These are phyloP conservation scores for Umbilicus rupestris DNA, from an alignment of 164 flowering plant species.

Conservation along the genomic window DNA sequence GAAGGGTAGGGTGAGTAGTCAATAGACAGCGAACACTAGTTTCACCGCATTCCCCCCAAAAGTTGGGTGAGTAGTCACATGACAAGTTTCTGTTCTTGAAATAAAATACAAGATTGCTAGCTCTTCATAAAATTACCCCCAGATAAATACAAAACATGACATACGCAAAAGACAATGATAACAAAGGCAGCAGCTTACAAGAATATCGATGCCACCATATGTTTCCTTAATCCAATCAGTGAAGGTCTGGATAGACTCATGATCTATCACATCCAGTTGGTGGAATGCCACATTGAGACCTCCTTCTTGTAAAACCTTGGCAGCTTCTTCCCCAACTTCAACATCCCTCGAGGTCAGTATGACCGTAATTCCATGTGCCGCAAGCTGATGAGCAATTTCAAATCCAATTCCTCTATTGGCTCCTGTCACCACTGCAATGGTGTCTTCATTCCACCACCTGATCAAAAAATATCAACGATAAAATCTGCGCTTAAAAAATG, in stretches of 20 bases:
- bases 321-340: conserved; percentile 50
- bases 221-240: conserved; percentile 46
- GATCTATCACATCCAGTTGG: conserved; percentile 61
- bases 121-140: not conserved
- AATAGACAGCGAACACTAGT: too few relatives aligned
- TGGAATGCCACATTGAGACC: conserved; percentile 54
- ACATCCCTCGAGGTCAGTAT: conserved; percentile 67
- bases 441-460: conserved; percentile 87
- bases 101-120: not conserved
- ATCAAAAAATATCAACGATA: not conserved
- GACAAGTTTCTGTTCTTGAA: too few relatives aligned
- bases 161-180: not conserved
- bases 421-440: conserved; percentile 87
- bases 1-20: too few relatives aligned
- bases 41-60: too few relatives aligned
- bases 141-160: not conserved
- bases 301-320: conserved; percentile 51
- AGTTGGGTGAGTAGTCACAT: too few relatives aligned
- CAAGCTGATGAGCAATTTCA: conserved; percentile 79
- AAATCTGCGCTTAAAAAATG: not conserved
- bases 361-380: conserved; percentile 60
- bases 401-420: conserved; percentile 91
- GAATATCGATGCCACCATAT: conserved; percentile 64
- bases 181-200: conserved; percentile 32
- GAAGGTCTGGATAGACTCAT: conserved; percentile 41